Conservation (phyloP, 768 basidiomycete species). For the Tylopilus sp. region DNA sequence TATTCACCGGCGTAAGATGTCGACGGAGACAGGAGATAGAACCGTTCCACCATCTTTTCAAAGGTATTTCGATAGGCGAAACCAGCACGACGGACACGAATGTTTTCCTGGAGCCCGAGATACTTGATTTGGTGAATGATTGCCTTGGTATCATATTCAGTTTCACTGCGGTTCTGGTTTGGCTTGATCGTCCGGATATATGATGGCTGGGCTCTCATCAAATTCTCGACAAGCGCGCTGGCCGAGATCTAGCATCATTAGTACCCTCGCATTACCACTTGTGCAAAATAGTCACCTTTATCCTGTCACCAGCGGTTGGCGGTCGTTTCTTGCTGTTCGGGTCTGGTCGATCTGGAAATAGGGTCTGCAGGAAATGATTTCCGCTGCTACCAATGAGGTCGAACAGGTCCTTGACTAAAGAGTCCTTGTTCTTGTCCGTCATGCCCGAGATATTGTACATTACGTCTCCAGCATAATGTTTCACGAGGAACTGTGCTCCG, state of each 20-base stretch:
- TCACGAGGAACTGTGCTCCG: slow-evolving; percentile 90
- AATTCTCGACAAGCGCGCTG: slow-evolving; percentile 91
- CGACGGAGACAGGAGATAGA: slow-evolving; percentile 90
- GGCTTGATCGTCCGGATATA: slow-evolving; percentile 99
- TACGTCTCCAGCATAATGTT: slow-evolving; percentile 98
- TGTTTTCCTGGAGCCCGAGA: slow-evolving; percentile 97
- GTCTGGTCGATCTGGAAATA: slow-evolving; percentile 95
- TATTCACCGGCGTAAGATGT: slow-evolving; percentile 99
- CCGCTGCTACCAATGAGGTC: slow-evolving; percentile 80
- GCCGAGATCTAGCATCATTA: slow-evolving; percentile 66
- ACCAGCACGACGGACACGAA: slow-evolving; percentile 93
- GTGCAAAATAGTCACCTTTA: slow-evolving; percentile 58
- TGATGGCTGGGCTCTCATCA: slow-evolving; percentile 96
- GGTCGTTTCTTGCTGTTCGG: slow-evolving; percentile 97
- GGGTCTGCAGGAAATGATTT: slow-evolving; percentile 79
- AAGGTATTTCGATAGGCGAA: slow-evolving; percentile 99
- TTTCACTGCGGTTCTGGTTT: slow-evolving; percentile 89
- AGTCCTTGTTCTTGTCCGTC: slow-evolving; percentile 99
- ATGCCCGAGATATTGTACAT: slow-evolving; percentile 97
- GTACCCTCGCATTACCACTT: not conserved
- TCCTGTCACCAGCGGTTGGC: slow-evolving; percentile 96
- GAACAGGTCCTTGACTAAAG: slow-evolving; percentile 89
- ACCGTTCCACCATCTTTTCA: slow-evolving; percentile 98
- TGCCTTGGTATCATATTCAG: slow-evolving; percentile 92
- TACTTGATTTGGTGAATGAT: slow-evolving; percentile 99